Base-by-base conservation (phyloP, 306 rosid genomes). In the Dryas alaskensis region DNA sequence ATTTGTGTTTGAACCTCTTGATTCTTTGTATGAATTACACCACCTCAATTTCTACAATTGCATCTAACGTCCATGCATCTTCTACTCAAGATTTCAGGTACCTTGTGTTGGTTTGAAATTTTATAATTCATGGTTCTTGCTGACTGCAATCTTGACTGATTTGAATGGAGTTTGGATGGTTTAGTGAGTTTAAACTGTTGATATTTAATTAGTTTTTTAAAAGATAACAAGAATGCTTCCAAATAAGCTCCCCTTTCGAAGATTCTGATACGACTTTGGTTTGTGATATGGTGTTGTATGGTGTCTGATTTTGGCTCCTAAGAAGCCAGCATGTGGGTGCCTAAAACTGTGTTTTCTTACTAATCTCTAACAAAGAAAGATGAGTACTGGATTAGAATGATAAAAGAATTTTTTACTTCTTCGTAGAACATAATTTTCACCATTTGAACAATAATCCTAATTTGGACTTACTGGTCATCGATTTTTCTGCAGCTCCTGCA, bases 401-500 rank as follows among this genome's bases (percentile, higher is more conserved):
- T 57, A 22, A 22, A 57, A 0, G 8, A 22, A 10, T 31, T 27
- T 60, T 27, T 8, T 44, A 17, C 7, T 27, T 59, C n/a, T 58
- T 58, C 16, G 3, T 8, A 16, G 2, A 16, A 40, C 22, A 46
- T 10, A 50, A 64, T 11, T 37, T 45, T 27, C 27, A 27, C 39
- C 2, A 7, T 60, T 12, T n/a, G 57, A 8, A 44, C 53, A 43
- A 13, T 65, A 45, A 5, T 14, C 16, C 19, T 54, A 22, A 27
- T 22, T 44, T 64, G 74, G 25, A 48, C 74, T 65, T 22, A 70
- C 60, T 39, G 39, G 53, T 59, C 71, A 50, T 71, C 43, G 52
- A 7, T 74, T 53, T n/a, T 78, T 74, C 51, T 78, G 86, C 89
- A 86, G 92, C 63, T 70, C 6, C 81, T 25, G 86, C 82, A 72